Percentiles rank a stretch among this genome's conserved stretches.
These are phyloP conservation scores for Fusarium chuoi DNA, from an alignment of 2,329 filamentous ascomycete species.

Conservation along the genomic window DNA sequence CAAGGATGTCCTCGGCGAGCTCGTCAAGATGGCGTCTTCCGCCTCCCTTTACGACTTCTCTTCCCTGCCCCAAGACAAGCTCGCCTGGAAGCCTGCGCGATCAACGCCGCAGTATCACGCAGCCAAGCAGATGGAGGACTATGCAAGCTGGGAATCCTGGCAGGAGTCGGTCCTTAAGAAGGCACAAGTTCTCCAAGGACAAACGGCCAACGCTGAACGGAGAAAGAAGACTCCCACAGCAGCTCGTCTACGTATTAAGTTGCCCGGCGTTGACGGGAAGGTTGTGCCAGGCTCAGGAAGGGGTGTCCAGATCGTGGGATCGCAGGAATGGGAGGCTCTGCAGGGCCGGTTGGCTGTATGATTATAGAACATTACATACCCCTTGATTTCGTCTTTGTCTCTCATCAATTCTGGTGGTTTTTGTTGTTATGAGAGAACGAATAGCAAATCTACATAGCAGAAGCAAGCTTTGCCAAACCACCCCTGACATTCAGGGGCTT, in stretches of 20 bases:
- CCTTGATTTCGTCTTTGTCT: slow-evolving; percentile 27
- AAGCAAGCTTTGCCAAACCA: slow-evolving; percentile 27
- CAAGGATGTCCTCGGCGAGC: slow-evolving; percentile 70
- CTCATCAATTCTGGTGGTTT: slow-evolving; percentile 20
- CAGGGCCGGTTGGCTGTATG: slow-evolving; percentile 53
- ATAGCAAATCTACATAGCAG: slow-evolving; percentile 22
- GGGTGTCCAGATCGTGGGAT: slow-evolving; percentile 63
- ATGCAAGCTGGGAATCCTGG: slow-evolving; percentile 70
- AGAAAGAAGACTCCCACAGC: slow-evolving; percentile 49
- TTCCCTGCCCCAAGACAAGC: slow-evolving; percentile 65
- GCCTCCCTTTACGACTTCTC: slow-evolving; percentile 70
- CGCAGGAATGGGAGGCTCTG: slow-evolving; percentile 65
- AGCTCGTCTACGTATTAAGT: slow-evolving; percentile 61
- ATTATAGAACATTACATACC: slow-evolving; percentile 44
- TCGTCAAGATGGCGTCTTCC: slow-evolving; percentile 69
- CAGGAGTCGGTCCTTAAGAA: slow-evolving; percentile 65
- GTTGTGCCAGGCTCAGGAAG: slow-evolving; percentile 50
- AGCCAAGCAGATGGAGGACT: slow-evolving; percentile 72
- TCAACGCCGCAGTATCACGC: slow-evolving; percentile 74
- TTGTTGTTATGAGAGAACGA: slow-evolving; percentile 29
- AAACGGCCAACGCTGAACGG: slow-evolving; percentile 34
- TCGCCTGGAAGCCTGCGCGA: slow-evolving; percentile 73
- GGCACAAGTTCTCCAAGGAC: slow-evolving; percentile 53
- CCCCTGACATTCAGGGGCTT: background rate
- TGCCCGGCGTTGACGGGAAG: slow-evolving; percentile 61